phyloP scores from a whole-genome alignment of 2,329 filamentous ascomycete species.

The Elsinoe ampelina region DNA sequence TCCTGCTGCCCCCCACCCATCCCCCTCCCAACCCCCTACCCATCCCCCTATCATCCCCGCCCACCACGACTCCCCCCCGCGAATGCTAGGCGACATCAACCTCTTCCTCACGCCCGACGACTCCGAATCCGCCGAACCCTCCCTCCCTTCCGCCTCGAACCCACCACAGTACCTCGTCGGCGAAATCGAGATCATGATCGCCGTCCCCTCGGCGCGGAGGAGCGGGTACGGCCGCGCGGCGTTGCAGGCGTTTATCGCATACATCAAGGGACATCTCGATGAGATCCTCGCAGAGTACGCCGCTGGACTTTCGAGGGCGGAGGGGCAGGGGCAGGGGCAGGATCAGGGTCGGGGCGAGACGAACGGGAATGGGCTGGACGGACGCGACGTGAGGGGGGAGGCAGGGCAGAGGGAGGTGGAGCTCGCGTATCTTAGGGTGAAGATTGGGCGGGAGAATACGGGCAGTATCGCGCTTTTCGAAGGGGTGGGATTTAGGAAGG shows the following conservation, averaged over 20 bases:
- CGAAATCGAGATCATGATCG: slow-evolving; percentile 84
- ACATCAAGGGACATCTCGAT: slow-evolving; percentile 47
- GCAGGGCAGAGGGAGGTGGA: slow-evolving; percentile 18
- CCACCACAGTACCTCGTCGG: slow-evolving; percentile 40
- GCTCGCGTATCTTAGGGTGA: slow-evolving; percentile 47
- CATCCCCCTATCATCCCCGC: slow-evolving; percentile 27
- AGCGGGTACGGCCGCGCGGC: slow-evolving; percentile 57
- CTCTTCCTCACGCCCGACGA: slow-evolving; percentile 61
- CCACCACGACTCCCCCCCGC: slow-evolving; percentile 43
- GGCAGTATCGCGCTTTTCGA: slow-evolving; percentile 54
- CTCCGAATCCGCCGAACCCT: slow-evolving; percentile 25
- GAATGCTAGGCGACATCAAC: slow-evolving; percentile 44
- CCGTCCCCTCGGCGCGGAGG: slow-evolving; percentile 46
- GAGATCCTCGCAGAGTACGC: slow-evolving; percentile 51
- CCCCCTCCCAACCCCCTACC: not conserved
- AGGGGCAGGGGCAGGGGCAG: no score
- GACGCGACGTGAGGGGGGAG: slow-evolving; percentile 12
- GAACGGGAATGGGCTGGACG: slow-evolving; percentile 14
- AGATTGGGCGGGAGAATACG: slow-evolving; percentile 50
- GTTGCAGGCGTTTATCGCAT: slow-evolving; percentile 59
- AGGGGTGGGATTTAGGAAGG: slow-evolving; percentile 47
- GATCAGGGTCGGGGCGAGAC: no score
- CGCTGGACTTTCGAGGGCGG: not conserved
- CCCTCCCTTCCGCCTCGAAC: slow-evolving; percentile 13
- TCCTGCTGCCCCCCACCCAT: not conserved